A percentile compares a stretch with the other conserved stretches of the same genome.
These are phyloP conservation scores for Penicillium vulpinum DNA, from an alignment of 2,329 filamentous ascomycete species.

Conservation along the genomic window DNA sequence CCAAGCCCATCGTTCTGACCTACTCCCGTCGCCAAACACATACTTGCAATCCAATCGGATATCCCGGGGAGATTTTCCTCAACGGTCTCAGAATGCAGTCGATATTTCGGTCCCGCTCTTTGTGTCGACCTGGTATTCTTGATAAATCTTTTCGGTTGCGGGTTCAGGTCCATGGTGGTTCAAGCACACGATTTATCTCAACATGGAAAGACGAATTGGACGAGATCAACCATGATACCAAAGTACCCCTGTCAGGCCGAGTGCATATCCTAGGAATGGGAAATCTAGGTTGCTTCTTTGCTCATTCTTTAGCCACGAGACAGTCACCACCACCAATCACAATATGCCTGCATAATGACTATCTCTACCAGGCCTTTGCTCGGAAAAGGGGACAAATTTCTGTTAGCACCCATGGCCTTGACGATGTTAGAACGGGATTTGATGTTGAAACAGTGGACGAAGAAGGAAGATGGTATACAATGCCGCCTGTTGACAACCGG, in stretches of 20 bases:
- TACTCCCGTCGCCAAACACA: not conserved
- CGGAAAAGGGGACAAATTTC: conserved; percentile 34
- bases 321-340: conserved; percentile 70
- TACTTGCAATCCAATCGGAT: not conserved
- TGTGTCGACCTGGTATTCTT: conserved; percentile 30
- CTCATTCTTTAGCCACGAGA: conserved; percentile 66
- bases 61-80: conserved; percentile 15
- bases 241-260: conserved; percentile 42
- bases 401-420: conserved; percentile 41
- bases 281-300: conserved; percentile 77
- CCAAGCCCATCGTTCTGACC: not conserved
- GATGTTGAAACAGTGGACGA: conserved; percentile 43
- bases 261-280: conserved; percentile 80
- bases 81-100: conserved; percentile 39
- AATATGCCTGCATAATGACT: conserved; percentile 67
- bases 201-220: conserved; percentile 32
- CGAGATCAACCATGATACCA: conserved; percentile 21
- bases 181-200: conserved; percentile 21
- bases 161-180: not conserved
- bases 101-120: conserved; percentile 34
- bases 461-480: conserved; percentile 35
- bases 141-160: conserved; percentile 16
- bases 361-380: conserved; percentile 38
- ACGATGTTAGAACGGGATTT: conserved; percentile 46
- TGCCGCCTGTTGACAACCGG: conserved; percentile 25